Evolutionary conservation across 371 early-diverging fungal genomes (phyloP).

Genomic region (Mucor plumbeus): DNA sequence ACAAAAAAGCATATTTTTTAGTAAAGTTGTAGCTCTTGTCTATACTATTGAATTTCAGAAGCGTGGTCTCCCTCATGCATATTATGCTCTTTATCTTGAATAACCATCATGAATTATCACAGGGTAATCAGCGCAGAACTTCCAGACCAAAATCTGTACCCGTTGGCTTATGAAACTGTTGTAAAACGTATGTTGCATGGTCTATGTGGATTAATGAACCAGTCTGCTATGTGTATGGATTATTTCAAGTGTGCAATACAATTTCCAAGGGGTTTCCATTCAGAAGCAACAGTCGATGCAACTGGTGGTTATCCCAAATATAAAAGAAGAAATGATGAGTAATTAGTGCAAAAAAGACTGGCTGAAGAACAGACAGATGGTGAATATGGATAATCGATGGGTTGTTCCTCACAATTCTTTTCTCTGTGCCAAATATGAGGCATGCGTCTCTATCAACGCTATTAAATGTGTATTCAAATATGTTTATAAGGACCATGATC

Average conservation of each 20-base stretch:
- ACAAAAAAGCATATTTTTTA: slow-evolving; percentile 27
- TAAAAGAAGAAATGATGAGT: neutral
- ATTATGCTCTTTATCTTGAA: slow-evolving; percentile 11
- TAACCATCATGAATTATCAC: neutral
- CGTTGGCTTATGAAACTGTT: slow-evolving; percentile 34
- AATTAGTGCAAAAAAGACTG: too few species aligned
- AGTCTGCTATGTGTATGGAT: slow-evolving; percentile 35
- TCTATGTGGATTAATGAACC: slow-evolving; percentile 31
- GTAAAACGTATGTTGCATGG: slow-evolving; percentile 40
- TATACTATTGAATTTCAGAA: slow-evolving; percentile 38
- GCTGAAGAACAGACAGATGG: too few species aligned
- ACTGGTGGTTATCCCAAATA: neutral
- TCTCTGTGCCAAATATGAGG: slow-evolving; percentile 42
- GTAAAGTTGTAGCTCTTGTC: slow-evolving; percentile 10
- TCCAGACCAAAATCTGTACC: slow-evolving; percentile 18
- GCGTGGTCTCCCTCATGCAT: slow-evolving; percentile 25
- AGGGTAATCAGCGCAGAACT: slow-evolving; percentile 3
- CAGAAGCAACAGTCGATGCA: slow-evolving; percentile 19
- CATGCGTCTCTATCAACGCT: slow-evolving; percentile 23
- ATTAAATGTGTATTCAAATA: slow-evolving; percentile 33
- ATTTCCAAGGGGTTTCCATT: slow-evolving; percentile 23
- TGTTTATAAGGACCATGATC: slow-evolving; percentile 36
- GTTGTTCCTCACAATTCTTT: slow-evolving; percentile 40
- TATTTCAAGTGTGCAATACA: slow-evolving; percentile 28
- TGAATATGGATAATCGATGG: slow-evolving; percentile 26